These are phyloP conservation scores for Cladorrhinum sp. DNA, from an alignment of 2,329 filamentous ascomycete species.

Conservation along the genomic window DNA sequence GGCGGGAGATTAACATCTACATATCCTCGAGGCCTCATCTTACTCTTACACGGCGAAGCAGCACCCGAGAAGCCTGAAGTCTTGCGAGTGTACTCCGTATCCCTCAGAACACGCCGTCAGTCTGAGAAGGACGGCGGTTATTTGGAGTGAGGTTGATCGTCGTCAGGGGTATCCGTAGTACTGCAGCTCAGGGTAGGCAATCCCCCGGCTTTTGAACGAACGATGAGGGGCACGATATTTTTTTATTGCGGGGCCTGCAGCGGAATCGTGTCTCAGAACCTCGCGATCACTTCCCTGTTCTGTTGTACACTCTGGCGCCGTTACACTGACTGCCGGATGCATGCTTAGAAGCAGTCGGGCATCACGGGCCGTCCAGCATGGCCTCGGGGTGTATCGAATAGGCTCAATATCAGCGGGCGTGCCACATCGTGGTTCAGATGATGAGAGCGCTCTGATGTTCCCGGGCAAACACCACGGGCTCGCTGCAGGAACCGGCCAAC, in stretches of 20 bases:
- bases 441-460: neutral
- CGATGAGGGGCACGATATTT: constrained; percentile 10
- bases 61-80: constrained; percentile 21
- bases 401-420: constrained; percentile 11
- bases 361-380: neutral
- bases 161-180: constrained; percentile 33
- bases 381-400: constrained; percentile 10
- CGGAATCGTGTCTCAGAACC: constrained; percentile 11
- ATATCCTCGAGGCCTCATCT: constrained; percentile 22
- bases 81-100: constrained; percentile 4
- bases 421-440: neutral
- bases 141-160: constrained; percentile 45
- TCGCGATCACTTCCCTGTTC: neutral
- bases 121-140: constrained; percentile 54
- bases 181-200: neutral
- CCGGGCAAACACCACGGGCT: neutral
- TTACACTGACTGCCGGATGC: constrained; percentile 15
- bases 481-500: neutral
- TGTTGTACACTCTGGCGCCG: neutral
- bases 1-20: constrained; percentile 26
- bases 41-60: constrained; percentile 9
- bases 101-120: constrained; percentile 22
- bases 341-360: constrained; percentile 11
- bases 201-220: constrained; percentile 10
- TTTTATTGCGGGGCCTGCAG: neutral